Evolutionary conservation across 257 asterid genomes (phyloP).

Genomic region (Fraxinus americana): DNA sequence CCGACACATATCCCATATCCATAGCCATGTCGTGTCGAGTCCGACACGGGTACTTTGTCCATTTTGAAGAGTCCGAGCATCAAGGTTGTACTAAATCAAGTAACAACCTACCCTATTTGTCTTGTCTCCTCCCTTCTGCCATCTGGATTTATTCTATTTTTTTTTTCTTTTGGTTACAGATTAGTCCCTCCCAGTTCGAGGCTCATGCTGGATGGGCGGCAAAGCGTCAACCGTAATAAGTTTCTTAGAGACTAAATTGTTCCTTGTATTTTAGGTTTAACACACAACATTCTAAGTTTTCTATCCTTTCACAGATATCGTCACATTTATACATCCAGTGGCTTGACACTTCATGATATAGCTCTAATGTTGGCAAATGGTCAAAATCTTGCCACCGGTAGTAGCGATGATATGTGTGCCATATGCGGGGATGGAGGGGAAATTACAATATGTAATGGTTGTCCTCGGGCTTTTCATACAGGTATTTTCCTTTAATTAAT

Average conservation of each 20-base stretch:
- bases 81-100: neutral
- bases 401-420: slow-evolving; percentile 96
- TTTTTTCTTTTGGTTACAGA: slow-evolving; percentile 44
- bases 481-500: slow-evolving; percentile 38
- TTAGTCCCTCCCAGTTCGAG: slow-evolving; percentile 99
- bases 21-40: no score
- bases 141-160: slow-evolving; percentile 21
- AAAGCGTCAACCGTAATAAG: slow-evolving; percentile 95
- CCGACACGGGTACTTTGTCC: no score
- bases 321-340: slow-evolving; percentile 86
- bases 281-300: slow-evolving; percentile 18
- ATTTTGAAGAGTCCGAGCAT: no score
- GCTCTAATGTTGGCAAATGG: slow-evolving; percentile 95
- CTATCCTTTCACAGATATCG: slow-evolving; percentile 66
- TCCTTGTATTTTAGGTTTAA: slow-evolving; percentile 6
- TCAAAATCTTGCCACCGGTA: slow-evolving; percentile 64
- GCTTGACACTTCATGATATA: slow-evolving; percentile 93
- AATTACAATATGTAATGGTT: slow-evolving; percentile 72
- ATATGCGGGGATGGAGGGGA: slow-evolving; percentile 91
- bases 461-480: slow-evolving; percentile 97
- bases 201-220: slow-evolving; percentile 99
- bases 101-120: neutral
- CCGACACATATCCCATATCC: no score
- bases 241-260: slow-evolving; percentile 13
- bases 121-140: slow-evolving; percentile 15